Evolutionary conservation across 108 stramenopile genomes (phyloP), one percentile per base, ranked within the genome.

Genomic region (Fragilaria radians): DNA sequence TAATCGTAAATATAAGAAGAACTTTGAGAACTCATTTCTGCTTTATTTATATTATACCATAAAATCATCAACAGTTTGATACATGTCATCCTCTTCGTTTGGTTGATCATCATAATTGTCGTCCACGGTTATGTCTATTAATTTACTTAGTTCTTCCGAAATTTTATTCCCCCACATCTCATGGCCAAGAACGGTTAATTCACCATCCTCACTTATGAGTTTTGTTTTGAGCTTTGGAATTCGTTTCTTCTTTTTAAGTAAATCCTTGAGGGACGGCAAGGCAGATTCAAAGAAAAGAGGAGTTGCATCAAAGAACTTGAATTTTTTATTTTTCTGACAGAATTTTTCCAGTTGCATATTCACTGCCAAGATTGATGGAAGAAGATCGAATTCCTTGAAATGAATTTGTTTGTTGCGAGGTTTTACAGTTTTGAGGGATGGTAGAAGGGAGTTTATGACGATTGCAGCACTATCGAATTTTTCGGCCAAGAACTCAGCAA

Each of bases 371-470:
- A 77, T 77, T n/a, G 76, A 61, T 5, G 70, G 70, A 62, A 64
- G 72, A 28, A 77, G 42, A 18, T 53, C 53, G 29, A 46, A 67
- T 17, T 48, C 7, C n/a, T 64, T 46, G 11, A 19, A 25, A 5
- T 48, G 30, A 21, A 30, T 26, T 21, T 14, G 52, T 29, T 54
- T 62, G 52, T 11, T 9, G 4, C 26, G 22, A 26, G 22, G 25
- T 54, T 24, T 19, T 3, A 59, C 46, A n/a, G 50, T 52, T 51
- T 21, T 48, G 23, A 52, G 54, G 18, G 64, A 45, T 23, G 86
- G 86, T 33, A 88, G 52, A 23, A 88, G 45, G 9, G 73, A 71
- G 34, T 84, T 79, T 24, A 88, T 70, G 19, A 88, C 86, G 26
- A 88, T 73, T 26, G 60, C 49, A 0, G 67, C 63, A 52, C 68